Base-by-base conservation (phyloP, 495 filamentous ascomycete genomes). In the Eremomyces bilateralis region DNA sequence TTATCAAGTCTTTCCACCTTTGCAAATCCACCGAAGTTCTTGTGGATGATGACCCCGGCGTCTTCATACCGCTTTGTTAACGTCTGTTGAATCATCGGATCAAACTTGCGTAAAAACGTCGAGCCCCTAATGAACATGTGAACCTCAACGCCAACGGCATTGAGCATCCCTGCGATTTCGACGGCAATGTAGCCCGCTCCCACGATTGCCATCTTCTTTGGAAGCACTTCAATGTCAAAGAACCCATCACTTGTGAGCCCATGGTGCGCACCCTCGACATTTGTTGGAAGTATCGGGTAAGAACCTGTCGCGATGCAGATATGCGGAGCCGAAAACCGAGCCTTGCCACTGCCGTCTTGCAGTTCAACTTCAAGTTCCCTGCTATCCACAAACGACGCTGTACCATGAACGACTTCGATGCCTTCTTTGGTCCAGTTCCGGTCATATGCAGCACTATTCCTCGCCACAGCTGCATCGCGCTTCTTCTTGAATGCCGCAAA, bases 241-340 rank as follows among this genome's bases (percentile, higher is more conserved):
- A 43, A 42, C 4, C 42, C 53, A 40, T 71, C 67, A 44, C 61
- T 70, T 17, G 61, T 68, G 42, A 72, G 72, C 29, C 65, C 67
- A 49, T 61, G 56, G 41, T 69, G 58, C 13, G 63, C 53, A 15
- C 67, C 67, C 39, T 62, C 51, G 3, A 67, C 49, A 15, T 50
- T 39, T 19, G 40, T 37, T 21, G 65, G 65, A 16, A 64, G 35
- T 15, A 44, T 33, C 11, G 69, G 67, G 5, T 60, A 57, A 5
- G 64, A 59, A 34, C 69, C 69, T 6, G 60, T 66, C 8, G 67
- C 67, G 39, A 73, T 60, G 40, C 66, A 51, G 28, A 71, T 71
- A 27, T 70, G 60, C 20, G 58, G 56, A 1, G 63, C 64, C 4
- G 61, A 62, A 43, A 62, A 71, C 6, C 47, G 48, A 16, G 42